Evolutionary conservation across 75 land plant species (phyloP).

Genomic region (Larix kaempferi): DNA sequence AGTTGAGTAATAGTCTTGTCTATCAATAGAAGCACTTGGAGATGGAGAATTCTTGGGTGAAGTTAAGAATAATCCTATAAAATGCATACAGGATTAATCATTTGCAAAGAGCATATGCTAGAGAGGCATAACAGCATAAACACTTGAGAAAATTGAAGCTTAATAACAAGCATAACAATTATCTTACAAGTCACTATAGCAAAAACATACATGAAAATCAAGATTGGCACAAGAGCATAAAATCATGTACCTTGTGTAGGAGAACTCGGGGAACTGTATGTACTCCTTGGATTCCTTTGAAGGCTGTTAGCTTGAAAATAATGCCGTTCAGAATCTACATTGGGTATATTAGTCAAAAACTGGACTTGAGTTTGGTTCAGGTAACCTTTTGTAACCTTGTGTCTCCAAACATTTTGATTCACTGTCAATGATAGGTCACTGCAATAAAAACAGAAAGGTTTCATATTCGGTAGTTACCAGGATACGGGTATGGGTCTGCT

Average conservation of each 20-base stretch:
- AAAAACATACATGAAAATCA: too few species aligned
- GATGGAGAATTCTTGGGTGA: not conserved
- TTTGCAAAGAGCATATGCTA: not conserved
- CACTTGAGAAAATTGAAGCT: too few species aligned
- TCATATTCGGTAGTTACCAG: too few species aligned
- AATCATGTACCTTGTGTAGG: too few species aligned
- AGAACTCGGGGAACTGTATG: not conserved
- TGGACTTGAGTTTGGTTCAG: not conserved
- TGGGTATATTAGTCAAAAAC: constrained; percentile 1
- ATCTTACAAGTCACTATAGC: not conserved
- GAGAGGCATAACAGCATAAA: too few species aligned
- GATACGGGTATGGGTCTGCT: too few species aligned
- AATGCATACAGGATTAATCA: not conserved
- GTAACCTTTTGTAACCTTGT: too few species aligned
- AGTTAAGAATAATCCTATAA: not conserved
- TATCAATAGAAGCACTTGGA: constrained; percentile 4
- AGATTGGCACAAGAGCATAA: too few species aligned
- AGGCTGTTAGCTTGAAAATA: not conserved
- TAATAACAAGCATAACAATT: not conserved
- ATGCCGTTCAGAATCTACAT: not conserved
- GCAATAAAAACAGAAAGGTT: not conserved
- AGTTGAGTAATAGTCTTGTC: constrained; percentile 54
- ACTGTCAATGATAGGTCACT: not conserved
- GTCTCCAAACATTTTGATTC: not conserved
- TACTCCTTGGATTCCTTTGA: not conserved